Evolutionary conservation across 1,139 yeast genomes (phyloP), one percentile per base, ranked within the genome.

Genomic region (Casaregolazyma suthepensis): DNA sequence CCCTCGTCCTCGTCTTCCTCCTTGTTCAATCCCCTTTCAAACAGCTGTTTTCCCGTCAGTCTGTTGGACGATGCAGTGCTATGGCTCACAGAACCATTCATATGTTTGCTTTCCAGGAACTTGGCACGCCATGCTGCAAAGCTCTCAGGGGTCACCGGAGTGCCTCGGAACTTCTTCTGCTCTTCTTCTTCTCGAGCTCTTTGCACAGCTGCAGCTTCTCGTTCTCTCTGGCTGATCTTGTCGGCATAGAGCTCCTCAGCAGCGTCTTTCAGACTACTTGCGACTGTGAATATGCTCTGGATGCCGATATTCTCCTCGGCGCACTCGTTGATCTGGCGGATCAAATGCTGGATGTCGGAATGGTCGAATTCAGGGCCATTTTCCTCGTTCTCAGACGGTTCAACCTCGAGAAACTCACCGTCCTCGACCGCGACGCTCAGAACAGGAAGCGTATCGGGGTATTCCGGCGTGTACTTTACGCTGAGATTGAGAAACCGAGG

Each of bases 21-120:
- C 56, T 82, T 83, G 45, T 87, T 94, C 63, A 90, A 78, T 50
- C 98, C 98, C 66, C 79, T 79, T 65, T 90, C 98, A 66, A 91
- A 93, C 57, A 93, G 86, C 69, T 90, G 93, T 62, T 81, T 78
- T 18, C 99, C 99, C 0, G 96, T 84, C 64, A 89, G 71, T 68
- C 85, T 86, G 64, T 86, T 93, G 6, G 49, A 17, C 5, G 46
- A 46, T 9, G 47, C 18, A 7, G 29, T 46, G 18, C 19, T 20
- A 18, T 31, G 35, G 12, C 20, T 47, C 3, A 23, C 23, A 13
- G 48, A 23, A 15, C 19, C 37, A 20, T 37, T n/a, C 66, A 84
- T 81, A 67, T 68, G 38, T 62, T 87, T 75, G 56, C 73, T 70
- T 43, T 71, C 70, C 59, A 82, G 78, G 67, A 88, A 87, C 52